Conservation (phyloP, 2,329 filamentous ascomycete species). For the Phyllosticta citriasiana region DNA sequence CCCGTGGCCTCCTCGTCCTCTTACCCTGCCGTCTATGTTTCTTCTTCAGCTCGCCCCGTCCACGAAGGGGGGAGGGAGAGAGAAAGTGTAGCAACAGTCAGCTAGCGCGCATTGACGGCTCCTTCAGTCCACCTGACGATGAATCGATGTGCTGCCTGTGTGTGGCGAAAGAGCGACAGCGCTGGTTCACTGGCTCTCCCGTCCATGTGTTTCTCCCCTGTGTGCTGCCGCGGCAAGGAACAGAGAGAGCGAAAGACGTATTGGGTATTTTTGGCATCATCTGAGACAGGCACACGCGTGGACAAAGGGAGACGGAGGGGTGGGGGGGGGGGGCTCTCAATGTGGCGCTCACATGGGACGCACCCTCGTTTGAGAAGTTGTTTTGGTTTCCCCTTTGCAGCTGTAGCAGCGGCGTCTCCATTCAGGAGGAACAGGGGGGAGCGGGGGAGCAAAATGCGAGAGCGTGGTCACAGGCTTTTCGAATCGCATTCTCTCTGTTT, state of each 20-base stretch:
- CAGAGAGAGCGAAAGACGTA: background rate
- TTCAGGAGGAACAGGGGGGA: background rate
- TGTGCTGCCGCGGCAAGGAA: background rate
- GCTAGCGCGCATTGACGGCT: background rate
- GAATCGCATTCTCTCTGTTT: background rate
- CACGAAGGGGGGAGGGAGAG: background rate
- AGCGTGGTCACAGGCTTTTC: too few relatives aligned
- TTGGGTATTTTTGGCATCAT: background rate
- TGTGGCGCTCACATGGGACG: background rate
- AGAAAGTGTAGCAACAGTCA: background rate
- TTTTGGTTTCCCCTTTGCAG: background rate
- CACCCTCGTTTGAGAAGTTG: background rate
- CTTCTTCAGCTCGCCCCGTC: background rate
- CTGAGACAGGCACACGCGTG: background rate
- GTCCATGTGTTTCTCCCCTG: background rate
- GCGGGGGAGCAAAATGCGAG: background rate
- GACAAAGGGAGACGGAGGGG: background rate
- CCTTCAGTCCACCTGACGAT: background rate
- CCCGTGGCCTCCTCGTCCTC: background rate
- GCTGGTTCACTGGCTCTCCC: background rate
- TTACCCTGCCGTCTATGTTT: background rate
- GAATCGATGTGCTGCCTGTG: background rate
- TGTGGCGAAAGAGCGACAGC: background rate
- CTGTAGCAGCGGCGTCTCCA: too few relatives aligned
- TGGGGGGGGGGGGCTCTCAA: background rate